Base-by-base conservation (phyloP, 306 rosid species). In the Prunus davidiana region DNA sequence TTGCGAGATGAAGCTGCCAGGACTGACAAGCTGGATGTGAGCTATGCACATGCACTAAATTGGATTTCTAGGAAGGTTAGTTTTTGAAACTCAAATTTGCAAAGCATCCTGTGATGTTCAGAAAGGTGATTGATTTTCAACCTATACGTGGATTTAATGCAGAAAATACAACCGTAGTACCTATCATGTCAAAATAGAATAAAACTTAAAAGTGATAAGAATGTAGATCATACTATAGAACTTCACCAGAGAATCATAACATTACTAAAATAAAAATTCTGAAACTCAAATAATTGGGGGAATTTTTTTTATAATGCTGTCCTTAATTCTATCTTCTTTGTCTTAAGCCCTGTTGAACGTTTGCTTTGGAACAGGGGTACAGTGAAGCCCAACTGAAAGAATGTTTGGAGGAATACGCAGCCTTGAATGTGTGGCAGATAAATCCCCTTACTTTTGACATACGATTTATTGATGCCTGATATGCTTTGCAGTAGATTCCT, bases 331-430 rank as follows among this genome's bases (percentile, higher is more conserved):
- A 9, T 25, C 57, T 22, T 8, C 13, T 38, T 50, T 0, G 30
- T 76, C 25, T 38, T 3, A 51, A 51, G 30, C 50, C 24, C 45
- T 34, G 13, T 5, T 49, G 19, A 61, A 60, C 62, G 68, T 52
- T 76, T 74, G 43, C 28, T 76, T 79, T 69, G 66, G 68, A 77
- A 83, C 96, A 96, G 98, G 99, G 98, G 32, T 96, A 91, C 86
- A 91, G 97, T 46, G 98, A 96, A 93, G 99, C 97, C 50, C 98
- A 96, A 72, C 79, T 92, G 81, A 96, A 92, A 80, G 93, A 92
- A 83, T 96, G 98, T 79, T 81, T 96, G 82, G 98, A 96, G 90
- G 99, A 92, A 84, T 96, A 96, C 64, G 99, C 99, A 73, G 96
- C 97, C 41, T 82, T 95, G 71, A 96, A 96, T 81, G 99, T 92